Percentiles rank a stretch among this genome's conserved stretches.
These are phyloP conservation scores for Pseudognaphalium luteoalbum DNA, from an alignment of 129 eudicot genomes.

Conservation along the genomic window DNA sequence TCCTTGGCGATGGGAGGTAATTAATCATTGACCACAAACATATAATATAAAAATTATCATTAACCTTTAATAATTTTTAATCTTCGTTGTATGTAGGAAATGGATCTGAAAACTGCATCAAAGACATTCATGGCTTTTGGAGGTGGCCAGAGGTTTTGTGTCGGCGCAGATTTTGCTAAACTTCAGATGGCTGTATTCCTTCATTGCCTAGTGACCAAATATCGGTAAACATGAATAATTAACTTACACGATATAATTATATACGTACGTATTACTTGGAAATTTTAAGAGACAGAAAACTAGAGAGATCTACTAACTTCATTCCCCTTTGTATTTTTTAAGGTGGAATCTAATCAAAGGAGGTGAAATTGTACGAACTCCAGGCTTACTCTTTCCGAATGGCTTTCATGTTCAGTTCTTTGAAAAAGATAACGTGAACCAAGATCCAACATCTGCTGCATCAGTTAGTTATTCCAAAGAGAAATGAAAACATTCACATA, in stretches of 20 bases:
- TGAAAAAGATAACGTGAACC: not conserved
- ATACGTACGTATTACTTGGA: too few relatives aligned
- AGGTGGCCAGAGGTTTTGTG: conserved; percentile 90
- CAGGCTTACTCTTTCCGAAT: conserved; percentile 76
- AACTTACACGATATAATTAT: too few relatives aligned
- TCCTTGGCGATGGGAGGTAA: conserved; percentile 93
- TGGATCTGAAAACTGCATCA: conserved; percentile 56
- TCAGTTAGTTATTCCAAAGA: not conserved
- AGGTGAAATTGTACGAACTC: conserved; percentile 72
- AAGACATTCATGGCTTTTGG: conserved; percentile 90
- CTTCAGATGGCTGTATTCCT: conserved; percentile 80
- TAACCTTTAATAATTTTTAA: too few relatives aligned
- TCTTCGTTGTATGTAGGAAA: conserved; percentile 42
- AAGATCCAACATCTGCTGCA: not conserved
- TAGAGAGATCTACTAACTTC: too few relatives aligned
- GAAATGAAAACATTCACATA: too few relatives aligned
- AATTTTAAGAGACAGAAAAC: too few relatives aligned
- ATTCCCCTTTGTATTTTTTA: too few relatives aligned
- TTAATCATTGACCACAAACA: too few relatives aligned
- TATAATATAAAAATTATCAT: too few relatives aligned
- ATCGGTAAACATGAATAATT: conserved; percentile 58
- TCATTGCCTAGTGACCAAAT: conserved; percentile 70
- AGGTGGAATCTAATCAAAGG: conserved; percentile 65
- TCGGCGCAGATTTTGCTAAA: conserved; percentile 76
- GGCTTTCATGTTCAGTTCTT: conserved; percentile 58